Conservation (phyloP, 1,284 basidiomycete genomes). For the Agaricales sp. region DNA sequence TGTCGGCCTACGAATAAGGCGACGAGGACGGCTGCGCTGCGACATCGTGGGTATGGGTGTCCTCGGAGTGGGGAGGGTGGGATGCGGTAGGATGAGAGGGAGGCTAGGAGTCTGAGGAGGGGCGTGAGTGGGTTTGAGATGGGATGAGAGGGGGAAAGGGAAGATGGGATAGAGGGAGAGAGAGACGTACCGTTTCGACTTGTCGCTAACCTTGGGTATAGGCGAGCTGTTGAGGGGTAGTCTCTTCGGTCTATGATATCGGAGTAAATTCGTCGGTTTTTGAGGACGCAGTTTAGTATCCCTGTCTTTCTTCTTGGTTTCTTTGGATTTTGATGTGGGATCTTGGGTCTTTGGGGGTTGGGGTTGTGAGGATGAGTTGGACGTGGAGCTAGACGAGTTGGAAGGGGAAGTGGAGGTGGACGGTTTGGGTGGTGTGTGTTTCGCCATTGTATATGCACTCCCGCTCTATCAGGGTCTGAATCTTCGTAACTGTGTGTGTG, state of each 20-base stretch:
- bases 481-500: no score
- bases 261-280: not conserved
- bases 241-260: not conserved
- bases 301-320: not conserved
- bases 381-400: no score
- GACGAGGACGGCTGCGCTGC: conserved; percentile 59
- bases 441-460: no score
- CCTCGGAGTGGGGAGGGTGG: not conserved
- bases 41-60: not conserved
- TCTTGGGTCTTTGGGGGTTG: no score
- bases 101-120: not conserved
- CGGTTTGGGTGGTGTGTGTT: not conserved
- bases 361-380: no score
- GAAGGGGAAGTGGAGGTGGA: not conserved
- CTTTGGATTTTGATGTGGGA: no score
- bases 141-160: no score
- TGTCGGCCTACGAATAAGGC: conserved; percentile 73
- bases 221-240: not conserved
- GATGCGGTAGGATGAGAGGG: not conserved
- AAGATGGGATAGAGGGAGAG: not conserved
- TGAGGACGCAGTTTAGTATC: not conserved
- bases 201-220: not conserved
- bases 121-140: not conserved
- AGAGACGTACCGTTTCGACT: not conserved
- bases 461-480: no score